Evolutionary conservation across 495 filamentous ascomycete species (phyloP).

Genomic region (Entonaema liquescens): DNA sequence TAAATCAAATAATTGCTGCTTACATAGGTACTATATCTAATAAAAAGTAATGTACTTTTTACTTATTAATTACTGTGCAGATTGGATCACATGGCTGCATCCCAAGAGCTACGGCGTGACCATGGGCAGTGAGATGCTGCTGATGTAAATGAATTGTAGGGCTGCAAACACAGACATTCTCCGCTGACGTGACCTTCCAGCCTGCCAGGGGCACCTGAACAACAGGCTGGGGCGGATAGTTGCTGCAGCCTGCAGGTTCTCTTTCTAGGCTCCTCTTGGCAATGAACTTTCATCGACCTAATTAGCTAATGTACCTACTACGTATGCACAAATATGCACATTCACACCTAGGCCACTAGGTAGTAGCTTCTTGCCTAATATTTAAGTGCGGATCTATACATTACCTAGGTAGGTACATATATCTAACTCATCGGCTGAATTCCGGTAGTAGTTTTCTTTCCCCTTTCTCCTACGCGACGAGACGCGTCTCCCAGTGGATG

Average conservation of each 20-base stretch:
- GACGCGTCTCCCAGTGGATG: conserved; percentile 13
- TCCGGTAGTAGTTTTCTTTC: conserved; percentile 14
- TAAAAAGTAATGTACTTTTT: background rate
- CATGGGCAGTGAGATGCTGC: conserved; percentile 29
- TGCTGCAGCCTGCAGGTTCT: conserved; percentile 36
- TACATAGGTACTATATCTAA: background rate
- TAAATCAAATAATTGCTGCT: background rate
- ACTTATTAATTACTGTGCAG: conserved; percentile 1
- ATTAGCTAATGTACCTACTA: background rate
- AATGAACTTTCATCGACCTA: background rate
- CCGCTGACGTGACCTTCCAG: conserved; percentile 30
- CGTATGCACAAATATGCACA: background rate
- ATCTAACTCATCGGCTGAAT: conserved; percentile 12
- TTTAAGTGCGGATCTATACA: background rate
- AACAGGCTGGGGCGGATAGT: conserved; percentile 13
- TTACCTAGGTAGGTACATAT: background rate
- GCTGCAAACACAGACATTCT: conserved; percentile 35
- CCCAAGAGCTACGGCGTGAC: conserved; percentile 32
- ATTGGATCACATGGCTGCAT: conserved; percentile 36
- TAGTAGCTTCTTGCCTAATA: background rate
- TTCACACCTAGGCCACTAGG: background rate
- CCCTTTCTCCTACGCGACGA: conserved; percentile 5
- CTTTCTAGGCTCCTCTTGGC: conserved; percentile 33
- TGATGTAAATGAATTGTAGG: conserved; percentile 15
- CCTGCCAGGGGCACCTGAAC: conserved; percentile 34